These are phyloP conservation scores for Lactuca saligna DNA, from an alignment of 129 eudicot genomes.

Conservation along the genomic window DNA sequence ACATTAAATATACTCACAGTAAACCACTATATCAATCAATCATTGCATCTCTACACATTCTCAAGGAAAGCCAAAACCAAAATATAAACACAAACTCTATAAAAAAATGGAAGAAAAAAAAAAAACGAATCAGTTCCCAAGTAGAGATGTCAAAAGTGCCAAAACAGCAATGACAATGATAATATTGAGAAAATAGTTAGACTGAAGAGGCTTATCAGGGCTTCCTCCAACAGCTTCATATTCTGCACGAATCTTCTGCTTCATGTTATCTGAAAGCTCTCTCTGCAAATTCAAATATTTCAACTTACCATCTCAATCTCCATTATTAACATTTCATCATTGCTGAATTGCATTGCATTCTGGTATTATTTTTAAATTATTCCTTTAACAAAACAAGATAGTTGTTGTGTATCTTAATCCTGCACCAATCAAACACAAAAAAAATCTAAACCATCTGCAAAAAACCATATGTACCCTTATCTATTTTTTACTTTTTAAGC, in stretches of 20 bases:
- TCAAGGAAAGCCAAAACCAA: neutral
- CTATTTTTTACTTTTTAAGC: no score
- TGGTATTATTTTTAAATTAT: conserved; percentile 53
- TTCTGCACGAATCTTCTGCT: conserved; percentile 90
- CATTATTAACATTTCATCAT: conserved; percentile 40
- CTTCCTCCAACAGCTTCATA: conserved; percentile 87
- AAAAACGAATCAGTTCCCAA: conserved; percentile 50
- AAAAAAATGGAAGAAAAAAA: neutral
- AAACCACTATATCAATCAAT: neutral
- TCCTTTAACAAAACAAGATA: conserved; percentile 56
- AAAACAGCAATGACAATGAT: conserved; percentile 82
- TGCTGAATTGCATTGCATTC: conserved; percentile 41
- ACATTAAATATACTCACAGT: neutral
- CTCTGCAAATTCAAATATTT: conserved; percentile 85
- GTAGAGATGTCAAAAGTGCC: conserved; percentile 74
- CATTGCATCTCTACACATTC: conserved; percentile 11
- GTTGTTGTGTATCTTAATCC: conserved; percentile 71
- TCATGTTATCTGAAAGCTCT: conserved; percentile 86
- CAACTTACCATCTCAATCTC: conserved; percentile 59
- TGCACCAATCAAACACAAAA: conserved; percentile 73
- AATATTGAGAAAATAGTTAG: conserved; percentile 93
- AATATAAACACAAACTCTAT: neutral
- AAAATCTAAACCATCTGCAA: conserved; percentile 28
- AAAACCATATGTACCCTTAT: neutral
- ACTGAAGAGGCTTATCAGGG: conserved; percentile 89